Base-by-base conservation (phyloP, 352 stramenopile genomes). In the Globisporangium radiosum region DNA sequence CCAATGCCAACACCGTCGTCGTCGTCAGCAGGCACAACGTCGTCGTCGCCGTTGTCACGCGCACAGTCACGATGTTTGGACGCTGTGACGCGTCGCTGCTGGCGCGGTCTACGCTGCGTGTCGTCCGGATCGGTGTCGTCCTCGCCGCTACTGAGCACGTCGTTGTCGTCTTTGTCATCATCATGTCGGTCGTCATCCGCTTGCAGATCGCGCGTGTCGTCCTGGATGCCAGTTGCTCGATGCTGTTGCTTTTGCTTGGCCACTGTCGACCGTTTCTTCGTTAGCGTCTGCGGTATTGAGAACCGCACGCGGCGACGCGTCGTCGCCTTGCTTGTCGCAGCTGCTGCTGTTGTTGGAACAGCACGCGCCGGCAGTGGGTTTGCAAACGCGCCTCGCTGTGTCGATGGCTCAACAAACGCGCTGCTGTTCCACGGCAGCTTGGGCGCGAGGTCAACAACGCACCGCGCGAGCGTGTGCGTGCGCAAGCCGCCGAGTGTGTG, bases 1-100 rank as follows among this genome's bases (percentile, higher is more conserved):
- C 82, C 82, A n/a, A 92, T 66, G 1, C 82, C 82, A 25, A 88
- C 70, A 4, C 82, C 82, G 52, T 89, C 75, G 47, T 88, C 78
- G 25, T 62, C 50, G 15, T 49, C 66, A 5, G 48, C 36, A 0
- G 65, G 57, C 0, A 59, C 58, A n/a, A 62, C 54, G 10, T 42
- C 58, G 57, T 44, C 57, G 1, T 53, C 57, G 5, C 51, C 50
- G 11, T 36, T 39, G 7, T 53, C 25, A 13, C 11, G 7, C 7
- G 40, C 40, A 44, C 7, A 1, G 40, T 44, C 33, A 25, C 50
- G 25, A 33, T 33, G 25, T 33, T 33, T 33, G 25, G 25, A 33
- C 25, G 25, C 25, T 33, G 38, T 14, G 25, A 4, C 1, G 63
- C 57, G 19, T 60, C 60, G 8, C 68, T 57, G 1, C 54, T 48